Percentiles rank a stretch among this genome's conserved stretches.
Conservation (phyloP, 306 rosid species). For the Mimosa pudica region DNA sequence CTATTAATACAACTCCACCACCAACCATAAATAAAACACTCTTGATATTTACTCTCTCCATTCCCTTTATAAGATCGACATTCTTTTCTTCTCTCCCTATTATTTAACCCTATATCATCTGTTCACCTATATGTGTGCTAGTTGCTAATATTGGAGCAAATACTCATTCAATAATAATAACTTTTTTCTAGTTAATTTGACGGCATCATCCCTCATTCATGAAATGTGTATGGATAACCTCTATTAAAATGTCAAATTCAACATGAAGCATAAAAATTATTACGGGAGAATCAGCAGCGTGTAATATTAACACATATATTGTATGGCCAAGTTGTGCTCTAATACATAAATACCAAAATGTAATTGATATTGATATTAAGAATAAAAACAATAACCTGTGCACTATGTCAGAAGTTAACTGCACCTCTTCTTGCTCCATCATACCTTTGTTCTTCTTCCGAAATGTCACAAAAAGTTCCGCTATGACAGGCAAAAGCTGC, state of each 20-base stretch:
- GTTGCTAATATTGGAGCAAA: neutral
- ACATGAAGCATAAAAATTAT: neutral
- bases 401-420: slow-evolving; percentile 68
- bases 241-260: neutral
- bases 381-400: slow-evolving; percentile 66
- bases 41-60: neutral
- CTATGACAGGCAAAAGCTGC: slow-evolving; percentile 88
- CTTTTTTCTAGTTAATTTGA: neutral
- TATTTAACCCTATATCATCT: neutral
- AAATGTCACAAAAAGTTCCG: slow-evolving; percentile 91
- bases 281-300: slow-evolving; percentile 10
- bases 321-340: slow-evolving; percentile 5
- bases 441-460: slow-evolving; percentile 87
- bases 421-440: slow-evolving; percentile 88
- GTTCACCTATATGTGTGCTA: neutral
- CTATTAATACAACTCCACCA: too few species aligned
- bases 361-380: slow-evolving; percentile 9
- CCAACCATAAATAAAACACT: too few species aligned
- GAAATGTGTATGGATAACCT: slow-evolving; percentile 21
- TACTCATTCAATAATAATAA: neutral
- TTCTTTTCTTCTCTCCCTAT: neutral
- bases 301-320: neutral
- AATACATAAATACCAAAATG: slow-evolving; percentile 22
- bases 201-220: neutral
- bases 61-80: neutral